Base-by-base conservation (phyloP, 441 rosid genomes). In the Cnidoscolus chayamansa region DNA sequence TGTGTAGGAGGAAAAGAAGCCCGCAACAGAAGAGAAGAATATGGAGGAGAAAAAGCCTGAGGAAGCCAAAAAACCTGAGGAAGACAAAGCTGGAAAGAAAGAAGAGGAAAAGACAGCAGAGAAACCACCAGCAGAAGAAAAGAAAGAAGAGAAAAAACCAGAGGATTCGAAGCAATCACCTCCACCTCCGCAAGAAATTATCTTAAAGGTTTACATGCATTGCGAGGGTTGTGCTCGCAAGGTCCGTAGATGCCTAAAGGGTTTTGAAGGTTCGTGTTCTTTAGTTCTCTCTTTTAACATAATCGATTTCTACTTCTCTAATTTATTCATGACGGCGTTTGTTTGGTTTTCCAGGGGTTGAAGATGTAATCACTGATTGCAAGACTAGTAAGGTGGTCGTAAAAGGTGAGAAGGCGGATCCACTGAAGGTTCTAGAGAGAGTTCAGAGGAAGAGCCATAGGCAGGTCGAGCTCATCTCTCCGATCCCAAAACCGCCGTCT, bases 221-320 rank as follows among this genome's bases (percentile, higher is more conserved):
- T 91, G 95, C 70, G 90, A 91, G 80, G 97, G 95, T 7, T 91
- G 97, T 77, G 95, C 95, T 66, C 83, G 90, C 51, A 88, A 89
- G 77, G 88, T 91, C 65, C 93, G 87, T 9, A 84, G 88, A 17
- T 82, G 87, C 61, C 90, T 91, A 58, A 88, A 80, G 78, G 91
- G 88, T 67, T 91, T 89, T 72, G 84, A 87, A 62, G 94, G 97
- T 90, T 49, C 51, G 76, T 45, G 10, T 20, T 13, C 6, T 45
- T 37, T 43, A 10, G 13, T 65, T 20, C 12, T 9, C 10, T 68
- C 35, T 20, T 48, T 25, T 16, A 1, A 5, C 51, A 20, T 3
- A 40, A 6, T 40, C 45, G 45, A 7, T 2, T 2, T 45, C 0
- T 40, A 40, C 45, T 30, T 49, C 20, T 37, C 54, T 0, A 13